Evolutionary conservation across 495 filamentous ascomycete species (phyloP), one percentile per base, ranked within the genome.

Genomic region (Hypomontagnella monticulosa): DNA sequence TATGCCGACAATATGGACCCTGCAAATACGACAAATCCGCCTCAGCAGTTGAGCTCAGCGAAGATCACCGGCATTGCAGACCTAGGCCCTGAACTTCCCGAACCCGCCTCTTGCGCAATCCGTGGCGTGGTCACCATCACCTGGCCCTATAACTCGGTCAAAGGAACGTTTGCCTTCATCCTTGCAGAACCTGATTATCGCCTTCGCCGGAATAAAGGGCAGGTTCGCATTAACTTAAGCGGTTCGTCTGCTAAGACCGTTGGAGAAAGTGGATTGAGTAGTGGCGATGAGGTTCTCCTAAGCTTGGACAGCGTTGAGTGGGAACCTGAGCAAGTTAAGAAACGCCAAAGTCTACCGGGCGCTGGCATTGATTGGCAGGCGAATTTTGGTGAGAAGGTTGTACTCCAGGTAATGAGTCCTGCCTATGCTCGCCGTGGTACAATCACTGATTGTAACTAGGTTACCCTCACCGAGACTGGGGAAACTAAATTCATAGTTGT

Each of bases 111-210:
- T n/a, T 69, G 73, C 27, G 70, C 68, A 11, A 76, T 82, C 1
- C 70, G 77, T 42, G 93, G 88, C 11, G 81, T 92, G 1, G 87
- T 97, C 33, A 91, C 90, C 4, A 86, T 99, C 14, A 85, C 93
- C 43, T 97, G 95, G 94, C 95, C 95, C 0, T 99, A 91, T 75
- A 96, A 90, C 33, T 88, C 88, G 4, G 89, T 91, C 11, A 88
- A 83, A 5, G 81, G 83, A 37, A 87, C 86, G 8, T 78, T 91
- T 63, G 87, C 92, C 48, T 84, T 99, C 30, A 84, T 93, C 2
- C 82, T 97, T 4, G 89, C 90, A 9, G 95, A 97, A 56, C 87
- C 89, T 19, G 93, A 99, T 70, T 91, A 95, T 68, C 89, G 92
- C 38, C 85, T 97, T 33, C 92, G 95, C 15, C 83, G 84, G 18